phyloP scores from a whole-genome alignment of 176 grass and related monocot species.

The Aegilops tauschii region DNA sequence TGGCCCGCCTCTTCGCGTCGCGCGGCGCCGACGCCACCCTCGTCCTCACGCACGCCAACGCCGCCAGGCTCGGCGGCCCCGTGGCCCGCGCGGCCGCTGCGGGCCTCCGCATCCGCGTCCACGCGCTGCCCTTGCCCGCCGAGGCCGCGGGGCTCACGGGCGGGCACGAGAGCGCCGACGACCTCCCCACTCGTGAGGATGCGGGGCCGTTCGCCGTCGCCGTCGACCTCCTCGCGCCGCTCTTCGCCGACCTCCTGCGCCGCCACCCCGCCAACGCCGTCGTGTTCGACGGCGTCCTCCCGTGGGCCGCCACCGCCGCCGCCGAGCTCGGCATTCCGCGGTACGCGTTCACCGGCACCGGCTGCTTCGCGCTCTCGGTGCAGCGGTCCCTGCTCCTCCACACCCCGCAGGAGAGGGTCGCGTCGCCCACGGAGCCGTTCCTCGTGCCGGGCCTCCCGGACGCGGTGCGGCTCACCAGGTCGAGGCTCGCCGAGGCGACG shows the following conservation, averaged over 20 bases:
- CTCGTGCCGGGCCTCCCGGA: slow-evolving; percentile 51
- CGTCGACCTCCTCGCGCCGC: slow-evolving; percentile 54
- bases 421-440: slow-evolving; percentile 46
- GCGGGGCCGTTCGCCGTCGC: slow-evolving; percentile 41
- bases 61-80: slow-evolving; percentile 29
- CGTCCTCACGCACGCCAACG: slow-evolving; percentile 42
- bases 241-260: slow-evolving; percentile 38
- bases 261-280: slow-evolving; percentile 40
- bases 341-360: slow-evolving; percentile 58
- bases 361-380: slow-evolving; percentile 67
- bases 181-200: slow-evolving; percentile 46
- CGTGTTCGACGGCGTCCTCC: slow-evolving; percentile 61
- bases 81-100: slow-evolving; percentile 32
- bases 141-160: slow-evolving; percentile 31
- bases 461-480: slow-evolving; percentile 41
- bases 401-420: slow-evolving; percentile 23
- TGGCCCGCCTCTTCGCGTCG: slow-evolving; percentile 52
- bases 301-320: slow-evolving; percentile 50
- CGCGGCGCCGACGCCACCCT: slow-evolving; percentile 46
- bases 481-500: slow-evolving; percentile 57
- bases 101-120: slow-evolving; percentile 29
- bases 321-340: slow-evolving; percentile 46
- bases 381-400: slow-evolving; percentile 46
- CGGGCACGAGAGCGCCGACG: slow-evolving; percentile 50
- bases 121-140: slow-evolving; percentile 25